Evolutionary conservation across 208 protist genomes (phyloP).

Genomic region (Tritrichomonas foetus): DNA sequence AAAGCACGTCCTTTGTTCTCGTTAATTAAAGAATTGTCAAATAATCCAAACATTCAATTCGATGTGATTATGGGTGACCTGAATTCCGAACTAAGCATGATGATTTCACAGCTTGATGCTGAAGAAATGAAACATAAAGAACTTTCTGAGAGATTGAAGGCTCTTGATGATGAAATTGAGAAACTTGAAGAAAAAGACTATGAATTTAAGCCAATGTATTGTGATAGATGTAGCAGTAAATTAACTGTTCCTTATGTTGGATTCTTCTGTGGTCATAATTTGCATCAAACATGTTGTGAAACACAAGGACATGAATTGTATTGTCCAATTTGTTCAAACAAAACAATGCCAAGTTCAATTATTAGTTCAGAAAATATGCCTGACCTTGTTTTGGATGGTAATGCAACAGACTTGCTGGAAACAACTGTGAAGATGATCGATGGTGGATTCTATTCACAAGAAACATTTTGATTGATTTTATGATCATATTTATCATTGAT

Average conservation of each 20-base stretch:
- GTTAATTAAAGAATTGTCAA: neutral
- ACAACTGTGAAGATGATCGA: no score
- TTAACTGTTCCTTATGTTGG: neutral
- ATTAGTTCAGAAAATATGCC: no score
- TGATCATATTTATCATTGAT: no score
- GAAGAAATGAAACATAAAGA: neutral
- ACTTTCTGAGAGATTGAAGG: neutral
- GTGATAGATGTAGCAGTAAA: neutral
- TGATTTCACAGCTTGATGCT: neutral
- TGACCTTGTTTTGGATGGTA: no score
- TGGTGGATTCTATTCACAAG: no score
- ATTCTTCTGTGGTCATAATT: conserved; percentile 10
- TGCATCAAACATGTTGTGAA: neutral
- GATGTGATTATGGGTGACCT: neutral
- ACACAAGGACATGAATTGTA: neutral
- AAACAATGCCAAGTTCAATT: no score
- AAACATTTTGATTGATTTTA: no score
- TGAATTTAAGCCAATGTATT: neutral
- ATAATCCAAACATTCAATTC: neutral
- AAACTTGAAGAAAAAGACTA: neutral
- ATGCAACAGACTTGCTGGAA: no score
- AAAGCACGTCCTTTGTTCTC: neutral
- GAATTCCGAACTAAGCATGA: neutral
- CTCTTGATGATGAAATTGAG: neutral
- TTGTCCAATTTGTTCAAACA: no score